Percentiles rank a stretch among this genome's conserved stretches.
Conservation (phyloP, 2,329 filamentous ascomycete species). For the Epichloe elymi region DNA sequence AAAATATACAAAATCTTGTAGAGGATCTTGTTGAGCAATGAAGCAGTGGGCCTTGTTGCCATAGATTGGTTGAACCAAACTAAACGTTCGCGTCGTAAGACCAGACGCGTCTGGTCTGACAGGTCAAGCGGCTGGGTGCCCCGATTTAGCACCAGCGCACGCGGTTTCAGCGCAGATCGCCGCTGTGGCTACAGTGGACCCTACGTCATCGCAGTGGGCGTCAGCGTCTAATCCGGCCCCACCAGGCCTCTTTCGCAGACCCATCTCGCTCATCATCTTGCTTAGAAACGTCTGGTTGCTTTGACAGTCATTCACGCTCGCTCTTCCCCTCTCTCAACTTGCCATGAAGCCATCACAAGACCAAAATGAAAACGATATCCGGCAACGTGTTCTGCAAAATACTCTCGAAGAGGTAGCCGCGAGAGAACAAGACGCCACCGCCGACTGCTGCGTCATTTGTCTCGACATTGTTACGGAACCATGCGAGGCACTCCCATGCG, state of each 20-base stretch:
- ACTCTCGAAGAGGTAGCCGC: conserved; percentile 30
- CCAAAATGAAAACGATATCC: conserved; percentile 20
- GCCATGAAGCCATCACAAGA: conserved; percentile 1
- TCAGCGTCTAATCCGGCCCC: not conserved
- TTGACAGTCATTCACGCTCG: too few species aligned
- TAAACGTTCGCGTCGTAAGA: not conserved
- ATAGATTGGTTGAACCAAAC: not conserved
- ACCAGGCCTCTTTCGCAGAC: not conserved
- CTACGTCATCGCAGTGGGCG: not conserved
- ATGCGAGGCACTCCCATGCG: conserved; percentile 62
- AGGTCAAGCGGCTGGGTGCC: not conserved
- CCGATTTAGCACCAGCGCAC: not conserved
- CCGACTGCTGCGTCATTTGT: conserved; percentile 68
- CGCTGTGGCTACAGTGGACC: not conserved
- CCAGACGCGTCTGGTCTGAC: not conserved
- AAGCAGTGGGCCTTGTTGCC: not conserved
- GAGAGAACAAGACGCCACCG: conserved; percentile 9
- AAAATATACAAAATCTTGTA: not conserved
- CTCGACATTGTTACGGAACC: conserved; percentile 61
- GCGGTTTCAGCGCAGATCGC: not conserved
- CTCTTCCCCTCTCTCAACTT: too few species aligned
- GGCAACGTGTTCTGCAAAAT: conserved; percentile 28
- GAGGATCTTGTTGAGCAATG: not conserved
- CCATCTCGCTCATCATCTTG: too few species aligned
- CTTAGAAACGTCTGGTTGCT: not conserved